Conservation (phyloP, 345 rosid species). For the Euphorbia pulcherrima region DNA sequence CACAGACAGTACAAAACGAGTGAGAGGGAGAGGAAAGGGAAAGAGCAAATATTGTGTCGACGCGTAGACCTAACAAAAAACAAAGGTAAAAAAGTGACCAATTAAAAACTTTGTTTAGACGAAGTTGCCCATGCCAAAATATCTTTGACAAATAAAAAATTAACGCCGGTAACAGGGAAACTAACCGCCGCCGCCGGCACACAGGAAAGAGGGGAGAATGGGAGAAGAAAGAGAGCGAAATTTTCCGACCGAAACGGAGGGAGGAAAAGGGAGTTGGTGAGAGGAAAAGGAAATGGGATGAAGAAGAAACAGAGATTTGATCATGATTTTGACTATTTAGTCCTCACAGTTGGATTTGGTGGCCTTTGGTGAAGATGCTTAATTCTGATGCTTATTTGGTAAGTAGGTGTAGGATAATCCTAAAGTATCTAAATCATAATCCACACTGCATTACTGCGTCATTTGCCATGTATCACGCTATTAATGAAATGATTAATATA, state of each 20-base stretch:
- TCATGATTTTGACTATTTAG: background rate
- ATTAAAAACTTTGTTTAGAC: slow-evolving; percentile 13
- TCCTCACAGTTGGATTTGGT: background rate
- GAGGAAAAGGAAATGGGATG: background rate
- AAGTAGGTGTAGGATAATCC: too few species aligned
- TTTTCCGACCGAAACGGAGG: slow-evolving; percentile 11
- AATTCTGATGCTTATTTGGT: background rate
- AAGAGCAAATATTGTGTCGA: background rate
- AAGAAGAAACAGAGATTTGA: background rate
- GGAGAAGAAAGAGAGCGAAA: background rate
- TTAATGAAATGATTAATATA: too few species aligned
- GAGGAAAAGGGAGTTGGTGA: background rate
- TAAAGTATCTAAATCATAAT: too few species aligned
- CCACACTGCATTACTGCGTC: too few species aligned
- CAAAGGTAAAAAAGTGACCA: slow-evolving; percentile 20
- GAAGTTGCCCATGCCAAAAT: slow-evolving; percentile 27
- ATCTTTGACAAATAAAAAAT: background rate
- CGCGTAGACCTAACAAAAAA: background rate
- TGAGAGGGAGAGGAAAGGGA: slow-evolving; percentile 1
- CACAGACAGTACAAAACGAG: slow-evolving; percentile 5
- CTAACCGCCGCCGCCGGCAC: slow-evolving; percentile 10
- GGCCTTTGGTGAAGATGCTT: too few species aligned
- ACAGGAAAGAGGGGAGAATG: slow-evolving; percentile 11
- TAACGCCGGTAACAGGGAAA: background rate
- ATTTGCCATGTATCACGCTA: too few species aligned